These are phyloP conservation scores for Puccinia novopanici DNA, from an alignment of 1,284 basidiomycete genomes.

Conservation along the genomic window DNA sequence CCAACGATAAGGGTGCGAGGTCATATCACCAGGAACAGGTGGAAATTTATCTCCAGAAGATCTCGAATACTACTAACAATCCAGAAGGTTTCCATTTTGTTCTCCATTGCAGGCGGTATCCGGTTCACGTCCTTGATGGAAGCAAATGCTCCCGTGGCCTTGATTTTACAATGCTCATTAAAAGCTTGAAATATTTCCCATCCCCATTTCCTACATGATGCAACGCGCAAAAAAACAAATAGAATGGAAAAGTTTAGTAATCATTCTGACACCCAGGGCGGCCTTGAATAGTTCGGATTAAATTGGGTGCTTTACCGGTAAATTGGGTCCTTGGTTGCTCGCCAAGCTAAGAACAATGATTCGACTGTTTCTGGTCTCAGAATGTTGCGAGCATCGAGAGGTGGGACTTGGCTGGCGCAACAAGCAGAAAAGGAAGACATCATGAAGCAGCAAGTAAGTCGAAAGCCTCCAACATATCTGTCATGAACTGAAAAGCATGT, in stretches of 20 bases:
- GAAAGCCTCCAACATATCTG: neutral
- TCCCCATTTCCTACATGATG: slow-evolving; percentile 66
- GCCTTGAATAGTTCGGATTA: neutral
- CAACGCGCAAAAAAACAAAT: neutral
- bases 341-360: slow-evolving; percentile 81
- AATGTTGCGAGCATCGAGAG: slow-evolving; percentile 47
- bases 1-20: slow-evolving; percentile 51
- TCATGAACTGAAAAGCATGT: slow-evolving; percentile 7
- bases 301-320: slow-evolving; percentile 65
- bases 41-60: neutral
- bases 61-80: slow-evolving; percentile 65
- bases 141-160: slow-evolving; percentile 77
- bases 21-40: slow-evolving; percentile 59
- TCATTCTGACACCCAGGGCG: neutral
- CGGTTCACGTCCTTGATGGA: slow-evolving; percentile 80
- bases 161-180: slow-evolving; percentile 74
- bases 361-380: slow-evolving; percentile 87
- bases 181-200: slow-evolving; percentile 92
- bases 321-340: slow-evolving; percentile 76
- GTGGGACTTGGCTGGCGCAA: slow-evolving; percentile 19
- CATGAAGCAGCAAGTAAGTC: neutral
- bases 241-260: too few relatives aligned
- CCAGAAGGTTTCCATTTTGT: slow-evolving; percentile 95
- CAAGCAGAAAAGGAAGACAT: slow-evolving; percentile 57
- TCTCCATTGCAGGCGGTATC: slow-evolving; percentile 69